A percentile compares a stretch with the other conserved stretches of the same genome.
These are phyloP conservation scores for Yarrowia sp. DNA, from an alignment of 805 yeast genomes.

Conservation along the genomic window DNA sequence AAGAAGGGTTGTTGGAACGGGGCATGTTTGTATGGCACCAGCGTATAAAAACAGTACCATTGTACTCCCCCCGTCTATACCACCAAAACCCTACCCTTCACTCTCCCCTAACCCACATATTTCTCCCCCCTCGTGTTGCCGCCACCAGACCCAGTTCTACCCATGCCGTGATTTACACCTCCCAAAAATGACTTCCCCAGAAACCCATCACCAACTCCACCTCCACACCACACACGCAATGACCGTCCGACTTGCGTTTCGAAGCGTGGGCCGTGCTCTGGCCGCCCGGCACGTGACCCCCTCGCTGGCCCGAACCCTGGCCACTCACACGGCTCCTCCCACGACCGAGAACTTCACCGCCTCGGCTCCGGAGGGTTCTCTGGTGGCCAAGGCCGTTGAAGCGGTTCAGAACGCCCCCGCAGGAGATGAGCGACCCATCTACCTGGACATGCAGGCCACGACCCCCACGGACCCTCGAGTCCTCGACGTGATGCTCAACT, in stretches of 20 bases:
- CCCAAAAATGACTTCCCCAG: conserved; percentile 30
- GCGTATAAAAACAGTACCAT: no score
- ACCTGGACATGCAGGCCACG: conserved; percentile 97
- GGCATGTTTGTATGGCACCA: no score
- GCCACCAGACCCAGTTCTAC: neutral
- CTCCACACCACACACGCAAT: conserved; percentile 3
- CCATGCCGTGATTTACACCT: conserved; percentile 17
- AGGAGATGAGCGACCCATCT: conserved; percentile 71
- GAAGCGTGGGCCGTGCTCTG: conserved; percentile 23
- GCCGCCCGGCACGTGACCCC: conserved; percentile 4
- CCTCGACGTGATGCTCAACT: conserved; percentile 54
- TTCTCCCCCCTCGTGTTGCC: no score
- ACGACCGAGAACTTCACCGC: conserved; percentile 39
- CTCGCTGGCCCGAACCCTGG: conserved; percentile 9
- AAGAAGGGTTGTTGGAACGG: no score
- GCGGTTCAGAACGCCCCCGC: conserved; percentile 46
- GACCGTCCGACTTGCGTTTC: conserved; percentile 29
- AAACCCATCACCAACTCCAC: neutral
- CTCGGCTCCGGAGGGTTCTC: conserved; percentile 38
- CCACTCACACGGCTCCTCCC: conserved; percentile 35
- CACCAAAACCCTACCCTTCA: no score
- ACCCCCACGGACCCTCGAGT: conserved; percentile 98
- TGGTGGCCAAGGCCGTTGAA: conserved; percentile 34
- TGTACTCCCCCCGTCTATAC: neutral
- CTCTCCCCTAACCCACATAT: no score